phyloP scores from a whole-genome alignment of 2,329 filamentous ascomycete genomes.

The Orbilia brochopaga region DNA sequence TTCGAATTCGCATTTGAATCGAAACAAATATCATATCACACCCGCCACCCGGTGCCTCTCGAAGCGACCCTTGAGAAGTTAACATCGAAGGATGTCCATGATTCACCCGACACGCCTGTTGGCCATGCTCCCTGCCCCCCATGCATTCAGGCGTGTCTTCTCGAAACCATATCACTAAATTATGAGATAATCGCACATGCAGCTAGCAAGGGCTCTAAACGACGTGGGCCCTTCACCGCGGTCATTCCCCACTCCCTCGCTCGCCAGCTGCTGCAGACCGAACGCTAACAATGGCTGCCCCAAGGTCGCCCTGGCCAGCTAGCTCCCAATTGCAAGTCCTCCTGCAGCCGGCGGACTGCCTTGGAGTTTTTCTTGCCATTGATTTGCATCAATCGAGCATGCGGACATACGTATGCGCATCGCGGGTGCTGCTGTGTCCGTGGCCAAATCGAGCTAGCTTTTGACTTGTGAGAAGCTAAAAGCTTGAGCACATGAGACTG shows the following conservation, averaged over 20 bases:
- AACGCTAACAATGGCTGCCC: conserved; percentile 2
- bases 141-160: conserved; percentile 30
- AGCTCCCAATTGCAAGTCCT: conserved; percentile 12
- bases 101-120: conserved; percentile 20
- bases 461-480: conserved; percentile 17
- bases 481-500: conserved; percentile 26
- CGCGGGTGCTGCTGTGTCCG: not conserved
- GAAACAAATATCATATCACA: too few species aligned
- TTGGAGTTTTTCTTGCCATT: not conserved
- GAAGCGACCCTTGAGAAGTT: not conserved
- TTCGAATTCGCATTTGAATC: too few species aligned
- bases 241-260: conserved; percentile 25
- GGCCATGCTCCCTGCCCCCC: conserved; percentile 10
- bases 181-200: conserved; percentile 52
- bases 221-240: conserved; percentile 9
- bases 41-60: too few species aligned
- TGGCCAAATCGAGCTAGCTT: not conserved
- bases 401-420: too few species aligned
- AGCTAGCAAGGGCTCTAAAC: conserved; percentile 51
- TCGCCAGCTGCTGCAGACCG: conserved; percentile 16
- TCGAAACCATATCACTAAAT: conserved; percentile 51
- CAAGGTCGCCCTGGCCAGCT: conserved; percentile 14
- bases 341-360: not conserved
- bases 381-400: not conserved
- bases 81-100: conserved; percentile 13